Evolutionary conservation across 1,139 yeast genomes (phyloP), one percentile per base, ranked within the genome.

Genomic region (Hansenula lynferdii): DNA sequence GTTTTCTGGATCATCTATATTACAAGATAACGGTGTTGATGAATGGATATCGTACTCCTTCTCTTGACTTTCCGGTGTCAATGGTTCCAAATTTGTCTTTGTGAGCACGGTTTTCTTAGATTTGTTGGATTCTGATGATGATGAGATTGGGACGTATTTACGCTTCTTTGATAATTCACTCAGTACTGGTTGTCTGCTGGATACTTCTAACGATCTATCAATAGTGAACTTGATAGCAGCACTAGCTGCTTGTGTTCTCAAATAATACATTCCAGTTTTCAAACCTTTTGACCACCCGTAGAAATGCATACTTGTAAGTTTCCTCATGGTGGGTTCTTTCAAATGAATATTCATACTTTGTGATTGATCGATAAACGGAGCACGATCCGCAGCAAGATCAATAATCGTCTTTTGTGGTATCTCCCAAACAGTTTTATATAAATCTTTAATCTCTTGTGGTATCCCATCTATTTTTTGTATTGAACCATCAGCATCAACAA

Each of bases 371-470:
- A 92, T 81, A 63, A 80, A 92, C 17, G 95, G 86, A 21, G 92
- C 85, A 52, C 98, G 76, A 57, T 87, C 97, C 23, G 96, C 95
- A 28, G 97, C 95, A 87, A 90, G 74, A 58, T 92, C 97, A 48
- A 92, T 83, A 47, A 92, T 76, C 18, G 74, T 75, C 65, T 80
- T 82, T 61, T 92, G 98, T 31, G 96, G 77, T 38, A 92, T 77
- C 64, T 92, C 98, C 98, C 98, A 92, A 8, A 90, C 97, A 2
- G 98, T 92, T 67, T 84, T 86, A 70, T 90, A 90, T 32, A 90
- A 64, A 5, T 72, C 75, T 60, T 86, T 89, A 46, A 90, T 61
- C 35, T 83, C 85, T 25, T 69, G 69, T 12, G 97, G 97, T 38
- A 92, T 81, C 41, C 72, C 75, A 29, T 80, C 75, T 42, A 92